A percentile compares a stretch with the other conserved stretches of the same genome.
phyloP scores from a whole-genome alignment of 192 early-diverging fungal species.

The Umbelopsis isabellina region DNA sequence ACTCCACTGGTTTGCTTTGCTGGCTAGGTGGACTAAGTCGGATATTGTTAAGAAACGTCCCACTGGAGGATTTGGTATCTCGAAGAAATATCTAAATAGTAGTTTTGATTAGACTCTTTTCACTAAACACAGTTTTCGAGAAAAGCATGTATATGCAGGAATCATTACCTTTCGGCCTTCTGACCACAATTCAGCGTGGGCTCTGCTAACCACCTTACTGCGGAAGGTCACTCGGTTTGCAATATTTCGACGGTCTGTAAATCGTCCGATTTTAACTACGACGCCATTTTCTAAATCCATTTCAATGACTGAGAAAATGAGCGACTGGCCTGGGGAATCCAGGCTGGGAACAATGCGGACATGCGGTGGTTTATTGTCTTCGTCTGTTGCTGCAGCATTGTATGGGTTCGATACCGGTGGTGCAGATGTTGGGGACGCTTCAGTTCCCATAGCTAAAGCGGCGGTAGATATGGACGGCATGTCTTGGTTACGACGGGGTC shows the following conservation, averaged over 20 bases:
- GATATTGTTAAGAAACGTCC: slow-evolving; percentile 90
- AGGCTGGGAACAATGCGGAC: slow-evolving; percentile 56
- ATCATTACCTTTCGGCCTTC: slow-evolving; percentile 56
- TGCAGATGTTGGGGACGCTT: slow-evolving; percentile 6
- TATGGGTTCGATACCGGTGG: slow-evolving; percentile 1
- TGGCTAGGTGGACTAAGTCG: slow-evolving; percentile 75
- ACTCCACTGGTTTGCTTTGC: slow-evolving; percentile 69
- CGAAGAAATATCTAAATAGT: slow-evolving; percentile 71
- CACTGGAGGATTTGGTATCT: slow-evolving; percentile 86
- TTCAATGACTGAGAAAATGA: slow-evolving; percentile 65
- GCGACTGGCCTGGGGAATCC: slow-evolving; percentile 47
- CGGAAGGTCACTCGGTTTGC: slow-evolving; percentile 69
- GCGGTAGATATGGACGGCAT: slow-evolving; percentile 16
- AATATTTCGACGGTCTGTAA: slow-evolving; percentile 57
- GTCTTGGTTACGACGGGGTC: slow-evolving; percentile 6
- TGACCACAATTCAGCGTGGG: slow-evolving; percentile 85
- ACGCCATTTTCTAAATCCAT: slow-evolving; percentile 53
- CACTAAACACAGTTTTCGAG: background rate
- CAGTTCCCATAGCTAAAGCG: background rate
- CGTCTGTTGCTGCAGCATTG: background rate
- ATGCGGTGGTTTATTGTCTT: slow-evolving; percentile 36
- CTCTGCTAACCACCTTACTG: slow-evolving; percentile 82
- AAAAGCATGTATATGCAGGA: background rate
- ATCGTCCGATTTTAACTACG: slow-evolving; percentile 59
- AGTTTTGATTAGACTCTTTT: background rate